A percentile compares a stretch with the other conserved stretches of the same genome.
phyloP scores from a whole-genome alignment of 2,329 filamentous ascomycete genomes.

The Stagonosporopsis cucurbitacearum region DNA sequence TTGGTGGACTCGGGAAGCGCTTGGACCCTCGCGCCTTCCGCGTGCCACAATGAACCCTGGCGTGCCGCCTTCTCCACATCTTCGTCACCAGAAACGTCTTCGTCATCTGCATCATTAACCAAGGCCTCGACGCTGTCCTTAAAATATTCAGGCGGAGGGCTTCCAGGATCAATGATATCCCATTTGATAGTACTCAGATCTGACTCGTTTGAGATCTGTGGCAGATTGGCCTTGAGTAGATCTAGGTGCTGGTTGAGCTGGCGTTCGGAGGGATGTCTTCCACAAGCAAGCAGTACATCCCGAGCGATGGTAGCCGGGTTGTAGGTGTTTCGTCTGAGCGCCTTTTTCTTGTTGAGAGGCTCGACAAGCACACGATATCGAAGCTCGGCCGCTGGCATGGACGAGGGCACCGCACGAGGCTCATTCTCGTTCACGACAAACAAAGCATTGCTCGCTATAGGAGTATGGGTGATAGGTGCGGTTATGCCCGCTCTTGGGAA shows the following conservation, averaged over 20 bases:
- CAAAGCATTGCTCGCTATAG: slow-evolving; percentile 23
- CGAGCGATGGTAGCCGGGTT: slow-evolving; percentile 67
- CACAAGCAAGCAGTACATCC: slow-evolving; percentile 67
- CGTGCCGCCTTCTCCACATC: slow-evolving; percentile 9
- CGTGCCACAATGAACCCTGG: slow-evolving; percentile 24
- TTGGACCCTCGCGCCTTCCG: slow-evolving; percentile 35
- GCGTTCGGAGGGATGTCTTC: slow-evolving; percentile 65
- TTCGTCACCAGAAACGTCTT: slow-evolving; percentile 44
- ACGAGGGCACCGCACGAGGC: slow-evolving; percentile 1
- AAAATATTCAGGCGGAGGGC: slow-evolving; percentile 50
- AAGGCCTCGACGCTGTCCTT: slow-evolving; percentile 32
- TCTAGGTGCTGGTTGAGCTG: slow-evolving; percentile 66
- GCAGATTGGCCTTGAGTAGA: slow-evolving; percentile 52
- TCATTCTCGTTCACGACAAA: slow-evolving; percentile 17
- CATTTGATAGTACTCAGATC: slow-evolving; percentile 67
- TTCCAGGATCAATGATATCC: slow-evolving; percentile 66
- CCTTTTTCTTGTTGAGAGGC: slow-evolving; percentile 55
- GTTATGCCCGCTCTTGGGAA: slow-evolving; percentile 28
- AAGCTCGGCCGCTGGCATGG: slow-evolving; percentile 22
- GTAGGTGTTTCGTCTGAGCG: slow-evolving; percentile 60
- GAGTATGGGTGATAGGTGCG: slow-evolving; percentile 31
- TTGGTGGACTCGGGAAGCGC: slow-evolving; percentile 39
- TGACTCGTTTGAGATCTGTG: slow-evolving; percentile 52
- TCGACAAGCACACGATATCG: slow-evolving; percentile 49
- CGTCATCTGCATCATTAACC: slow-evolving; percentile 45